Evolutionary conservation across 352 stramenopile species (phyloP), one percentile per base, ranked within the genome.

Genomic region (Saprolegnia parasitica): DNA sequence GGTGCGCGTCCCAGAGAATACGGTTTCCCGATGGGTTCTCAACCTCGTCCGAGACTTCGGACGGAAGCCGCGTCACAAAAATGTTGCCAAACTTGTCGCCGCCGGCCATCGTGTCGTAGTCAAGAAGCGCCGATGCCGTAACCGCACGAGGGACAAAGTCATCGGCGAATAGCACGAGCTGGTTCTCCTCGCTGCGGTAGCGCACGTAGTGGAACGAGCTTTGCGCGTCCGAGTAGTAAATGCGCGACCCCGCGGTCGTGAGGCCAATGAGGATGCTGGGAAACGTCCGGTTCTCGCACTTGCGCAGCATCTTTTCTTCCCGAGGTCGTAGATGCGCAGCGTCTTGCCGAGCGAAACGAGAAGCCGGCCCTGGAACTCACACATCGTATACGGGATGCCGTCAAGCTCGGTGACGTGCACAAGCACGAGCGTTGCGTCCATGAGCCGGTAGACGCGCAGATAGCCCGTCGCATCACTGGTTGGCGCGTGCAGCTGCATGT

Each of bases 21-120:
- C 95, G 89, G 66, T 98, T 97, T 10, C 97, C 97, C 0, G 95
- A 96, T 15, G 96, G 86, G 70, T 98, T 98, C 67, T 98, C 91
- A n/a, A 97, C 90, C 70, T 98, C 93, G 63, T 98, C 96, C n/a
- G 97, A 96, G 1, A 95, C 86, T 66, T 96, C 87, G 0, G 85
- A 87, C 54, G 96, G 96, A 50, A 99, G 71, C 13, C 97, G 86
- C 45, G 98, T 79, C 18, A 99, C 86, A 67, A 98, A 99, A 13
- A 99, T 79, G 78, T 99, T 99, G 40, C 98, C 98, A 78, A 99
- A 99, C 75, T 99, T 99, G 81, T 99, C 97, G 0, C 87, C 96
- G 56, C 97, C 97, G 9, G 96, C 97, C 39, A 99, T 87, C 23
- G 97, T 99, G 72, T 99, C 97, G 74, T 98, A 98, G 81, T 99